Conservation (phyloP, 148 eudicot genomes). For the Simmondsia chinensis region DNA sequence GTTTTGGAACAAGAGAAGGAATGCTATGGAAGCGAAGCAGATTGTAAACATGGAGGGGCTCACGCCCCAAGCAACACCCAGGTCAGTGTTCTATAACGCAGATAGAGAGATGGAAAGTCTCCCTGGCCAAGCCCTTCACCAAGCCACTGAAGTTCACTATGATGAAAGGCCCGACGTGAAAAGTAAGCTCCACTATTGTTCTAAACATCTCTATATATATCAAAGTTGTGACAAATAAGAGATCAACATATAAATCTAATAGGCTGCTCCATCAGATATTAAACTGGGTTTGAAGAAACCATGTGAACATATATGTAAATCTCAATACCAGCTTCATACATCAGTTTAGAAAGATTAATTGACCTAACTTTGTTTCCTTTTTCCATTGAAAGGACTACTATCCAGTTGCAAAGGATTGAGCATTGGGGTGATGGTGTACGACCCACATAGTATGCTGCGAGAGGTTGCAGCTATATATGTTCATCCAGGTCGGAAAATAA, state of each 20-base stretch:
- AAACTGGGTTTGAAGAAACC: too few relatives aligned
- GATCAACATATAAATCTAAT: too few relatives aligned
- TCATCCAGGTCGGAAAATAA: constrained; percentile 53
- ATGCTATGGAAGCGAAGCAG: constrained; percentile 42
- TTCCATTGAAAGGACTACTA: constrained; percentile 37
- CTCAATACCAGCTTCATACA: too few relatives aligned
- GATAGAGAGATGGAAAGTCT: constrained; percentile 80
- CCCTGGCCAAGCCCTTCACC: constrained; percentile 43
- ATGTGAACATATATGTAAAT: too few relatives aligned
- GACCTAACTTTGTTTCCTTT: neutral
- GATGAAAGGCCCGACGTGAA: constrained; percentile 82
- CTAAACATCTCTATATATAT: too few relatives aligned
- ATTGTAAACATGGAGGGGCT: constrained; percentile 37
- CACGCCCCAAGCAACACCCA: constrained; percentile 28
- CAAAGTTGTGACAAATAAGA: too few relatives aligned
- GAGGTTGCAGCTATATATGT: constrained; percentile 78
- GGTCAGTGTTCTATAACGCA: constrained; percentile 33
- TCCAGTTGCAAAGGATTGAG: constrained; percentile 46
- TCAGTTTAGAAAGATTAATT: too few relatives aligned
- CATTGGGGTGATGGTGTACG: constrained; percentile 64
- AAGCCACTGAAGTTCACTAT: constrained; percentile 51
- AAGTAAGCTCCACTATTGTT: constrained; percentile 58
- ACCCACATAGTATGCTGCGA: constrained; percentile 61
- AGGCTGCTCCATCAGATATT: too few relatives aligned
- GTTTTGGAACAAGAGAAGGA: constrained; percentile 59